Evolutionary conservation across 2,329 filamentous ascomycete species (phyloP).

Genomic region (Penicillium capsulatum): DNA sequence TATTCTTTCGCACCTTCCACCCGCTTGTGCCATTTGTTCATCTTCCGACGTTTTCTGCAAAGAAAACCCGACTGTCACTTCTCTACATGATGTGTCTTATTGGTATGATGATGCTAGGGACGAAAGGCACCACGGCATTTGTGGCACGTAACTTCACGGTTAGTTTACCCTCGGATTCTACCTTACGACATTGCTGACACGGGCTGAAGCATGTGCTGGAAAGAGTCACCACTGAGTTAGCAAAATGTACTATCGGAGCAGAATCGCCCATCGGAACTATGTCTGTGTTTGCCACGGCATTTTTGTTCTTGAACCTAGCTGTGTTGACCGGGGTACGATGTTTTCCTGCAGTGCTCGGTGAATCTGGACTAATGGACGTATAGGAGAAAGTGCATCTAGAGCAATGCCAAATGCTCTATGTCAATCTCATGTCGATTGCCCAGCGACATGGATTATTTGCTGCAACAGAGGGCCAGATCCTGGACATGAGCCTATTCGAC

Average conservation of each 20-base stretch:
- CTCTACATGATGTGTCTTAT: slow-evolving; percentile 53
- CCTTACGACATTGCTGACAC: too few relatives aligned
- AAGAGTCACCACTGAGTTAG: slow-evolving; percentile 42
- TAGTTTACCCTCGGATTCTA: too few relatives aligned
- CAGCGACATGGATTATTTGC: slow-evolving; percentile 51
- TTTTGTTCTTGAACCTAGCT: slow-evolving; percentile 49
- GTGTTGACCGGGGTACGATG: slow-evolving; percentile 44
- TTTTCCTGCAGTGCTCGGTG: not conserved
- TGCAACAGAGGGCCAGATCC: slow-evolving; percentile 43
- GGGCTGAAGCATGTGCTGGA: slow-evolving; percentile 36
- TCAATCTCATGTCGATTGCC: slow-evolving; percentile 47
- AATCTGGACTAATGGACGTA: slow-evolving; percentile 6
- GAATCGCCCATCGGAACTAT: slow-evolving; percentile 42
- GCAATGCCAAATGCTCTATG: slow-evolving; percentile 50
- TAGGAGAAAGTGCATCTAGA: slow-evolving; percentile 44
- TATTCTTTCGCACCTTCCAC: slow-evolving; percentile 53
- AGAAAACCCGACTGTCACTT: slow-evolving; percentile 45
- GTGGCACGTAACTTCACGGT: slow-evolving; percentile 46
- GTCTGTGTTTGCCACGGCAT: slow-evolving; percentile 46
- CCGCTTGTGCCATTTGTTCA: slow-evolving; percentile 53
- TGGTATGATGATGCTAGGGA: slow-evolving; percentile 50
- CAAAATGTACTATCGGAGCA: slow-evolving; percentile 39
- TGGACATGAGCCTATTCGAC: slow-evolving; percentile 43
- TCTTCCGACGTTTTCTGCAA: slow-evolving; percentile 51
- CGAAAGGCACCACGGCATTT: slow-evolving; percentile 50